Conservation (phyloP, 371 early-diverging fungal species). For the Rhizopus sp. region DNA sequence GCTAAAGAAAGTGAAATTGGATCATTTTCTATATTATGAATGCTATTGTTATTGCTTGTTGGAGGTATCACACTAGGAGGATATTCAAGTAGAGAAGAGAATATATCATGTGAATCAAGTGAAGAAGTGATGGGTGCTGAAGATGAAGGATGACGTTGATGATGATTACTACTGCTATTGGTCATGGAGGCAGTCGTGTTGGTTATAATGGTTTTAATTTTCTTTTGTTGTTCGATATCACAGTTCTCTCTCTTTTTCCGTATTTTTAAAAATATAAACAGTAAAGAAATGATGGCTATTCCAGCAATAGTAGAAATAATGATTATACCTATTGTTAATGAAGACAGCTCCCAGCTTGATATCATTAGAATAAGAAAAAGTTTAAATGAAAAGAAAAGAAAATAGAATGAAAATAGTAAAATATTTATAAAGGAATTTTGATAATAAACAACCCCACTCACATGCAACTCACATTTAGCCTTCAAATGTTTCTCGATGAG, state of each 20-base stretch:
- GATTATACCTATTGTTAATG: slow-evolving; percentile 13
- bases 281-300: slow-evolving; percentile 8
- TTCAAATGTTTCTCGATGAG: too few species aligned
- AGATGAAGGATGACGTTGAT: neutral
- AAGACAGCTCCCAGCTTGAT: neutral
- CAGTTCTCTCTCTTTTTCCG: neutral
- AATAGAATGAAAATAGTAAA: slow-evolving; percentile 7
- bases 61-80: slow-evolving; percentile 13
- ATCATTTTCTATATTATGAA: slow-evolving; percentile 10
- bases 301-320: slow-evolving; percentile 17
- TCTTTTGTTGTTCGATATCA: neutral
- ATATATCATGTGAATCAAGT: slow-evolving; percentile 10
- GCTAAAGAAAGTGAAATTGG: slow-evolving; percentile 31
- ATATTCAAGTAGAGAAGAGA: slow-evolving; percentile 16
- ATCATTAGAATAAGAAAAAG: slow-evolving; percentile 1
- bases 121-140: slow-evolving; percentile 16
- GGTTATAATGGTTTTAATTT: neutral
- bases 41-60: neutral
- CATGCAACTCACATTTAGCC: too few species aligned
- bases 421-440: too few species aligned
- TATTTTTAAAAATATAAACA: slow-evolving; percentile 10
- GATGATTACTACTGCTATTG: neutral
- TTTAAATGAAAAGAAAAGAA: slow-evolving; percentile 2
- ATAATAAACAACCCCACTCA: too few species aligned
- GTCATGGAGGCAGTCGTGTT: neutral